Conservation (phyloP, 495 filamentous ascomycete genomes). For the Cercophora newfieldiana region DNA sequence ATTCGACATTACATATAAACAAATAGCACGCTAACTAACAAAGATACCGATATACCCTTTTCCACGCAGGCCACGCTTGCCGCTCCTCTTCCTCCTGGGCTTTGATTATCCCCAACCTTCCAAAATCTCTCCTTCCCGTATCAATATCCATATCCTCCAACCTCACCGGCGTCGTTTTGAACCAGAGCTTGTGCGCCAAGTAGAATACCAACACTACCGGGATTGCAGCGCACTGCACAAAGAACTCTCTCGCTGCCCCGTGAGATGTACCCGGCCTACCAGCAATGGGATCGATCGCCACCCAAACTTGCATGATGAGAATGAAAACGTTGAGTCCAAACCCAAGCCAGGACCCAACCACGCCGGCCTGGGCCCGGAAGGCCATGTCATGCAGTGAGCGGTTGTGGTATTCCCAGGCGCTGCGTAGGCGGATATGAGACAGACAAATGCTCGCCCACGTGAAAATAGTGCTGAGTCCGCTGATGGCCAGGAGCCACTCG, state of each 20-base stretch:
- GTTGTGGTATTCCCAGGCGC: conserved; percentile 71
- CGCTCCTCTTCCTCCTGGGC: conserved; percentile 79
- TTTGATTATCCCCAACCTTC: conserved; percentile 71
- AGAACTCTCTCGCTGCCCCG: conserved; percentile 59
- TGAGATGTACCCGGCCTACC: conserved; percentile 40
- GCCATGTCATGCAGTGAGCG: conserved; percentile 77
- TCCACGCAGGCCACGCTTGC: conserved; percentile 80
- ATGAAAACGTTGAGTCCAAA: conserved; percentile 76
- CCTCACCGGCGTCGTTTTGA: conserved; percentile 65
- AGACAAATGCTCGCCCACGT: conserved; percentile 92
- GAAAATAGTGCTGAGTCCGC: conserved; percentile 85
- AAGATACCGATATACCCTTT: conserved; percentile 64
- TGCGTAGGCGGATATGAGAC: conserved; percentile 86
- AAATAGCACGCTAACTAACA: conserved; percentile 35
- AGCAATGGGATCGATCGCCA: conserved; percentile 69
- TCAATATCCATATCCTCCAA: conserved; percentile 78
- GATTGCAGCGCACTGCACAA: conserved; percentile 74
- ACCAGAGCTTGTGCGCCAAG: conserved; percentile 75
- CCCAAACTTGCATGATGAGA: conserved; percentile 88
- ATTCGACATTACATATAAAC: neutral
- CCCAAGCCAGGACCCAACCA: conserved; percentile 83
- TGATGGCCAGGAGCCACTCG: conserved; percentile 87
- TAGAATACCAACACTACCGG: conserved; percentile 81
- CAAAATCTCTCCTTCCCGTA: conserved; percentile 85
- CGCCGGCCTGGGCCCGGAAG: conserved; percentile 77